Conservation (phyloP, 768 basidiomycete genomes). For the Leccinum disarticulatum region DNA sequence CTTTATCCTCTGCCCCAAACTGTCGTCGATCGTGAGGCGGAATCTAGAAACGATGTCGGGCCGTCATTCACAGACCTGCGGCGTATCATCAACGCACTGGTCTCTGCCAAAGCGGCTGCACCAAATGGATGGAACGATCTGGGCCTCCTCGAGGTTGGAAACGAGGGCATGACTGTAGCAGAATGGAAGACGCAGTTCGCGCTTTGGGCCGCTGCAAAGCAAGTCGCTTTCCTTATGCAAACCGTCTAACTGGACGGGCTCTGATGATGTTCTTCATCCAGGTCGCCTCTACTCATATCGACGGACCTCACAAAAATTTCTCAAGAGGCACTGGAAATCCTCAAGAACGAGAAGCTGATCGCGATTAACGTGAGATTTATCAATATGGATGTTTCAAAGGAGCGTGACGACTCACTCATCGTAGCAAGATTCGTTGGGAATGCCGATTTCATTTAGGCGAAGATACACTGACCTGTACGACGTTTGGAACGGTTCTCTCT, state of each 20-base stretch:
- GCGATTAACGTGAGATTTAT: slow-evolving; percentile 4
- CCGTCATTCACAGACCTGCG: slow-evolving; percentile 11
- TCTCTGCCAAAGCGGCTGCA: slow-evolving; percentile 49
- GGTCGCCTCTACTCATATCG: slow-evolving; percentile 17
- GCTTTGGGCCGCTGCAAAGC: slow-evolving; percentile 16
- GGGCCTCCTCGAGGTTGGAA: slow-evolving; percentile 57
- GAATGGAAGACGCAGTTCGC: slow-evolving; percentile 14
- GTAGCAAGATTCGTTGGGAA: slow-evolving; percentile 13
- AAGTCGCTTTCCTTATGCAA: not conserved
- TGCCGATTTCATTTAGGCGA: not conserved
- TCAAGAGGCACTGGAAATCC: slow-evolving; percentile 3
- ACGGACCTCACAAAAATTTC: slow-evolving; percentile 11
- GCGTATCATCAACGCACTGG: slow-evolving; percentile 24
- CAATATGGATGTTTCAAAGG: not conserved
- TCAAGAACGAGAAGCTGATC: slow-evolving; percentile 8
- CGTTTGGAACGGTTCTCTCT: slow-evolving; percentile 7
- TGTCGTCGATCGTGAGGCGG: no score
- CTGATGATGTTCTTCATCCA: not conserved
- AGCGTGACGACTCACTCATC: not conserved
- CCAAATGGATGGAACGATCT: slow-evolving; percentile 52
- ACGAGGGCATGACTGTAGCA: slow-evolving; percentile 37
- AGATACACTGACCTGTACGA: slow-evolving; percentile 13
- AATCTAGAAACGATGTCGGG: slow-evolving; percentile 8
- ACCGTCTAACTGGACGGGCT: not conserved
- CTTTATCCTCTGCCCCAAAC: not conserved